phyloP scores from a whole-genome alignment of 768 basidiomycete genomes.

The Kwoniella sp. region DNA sequence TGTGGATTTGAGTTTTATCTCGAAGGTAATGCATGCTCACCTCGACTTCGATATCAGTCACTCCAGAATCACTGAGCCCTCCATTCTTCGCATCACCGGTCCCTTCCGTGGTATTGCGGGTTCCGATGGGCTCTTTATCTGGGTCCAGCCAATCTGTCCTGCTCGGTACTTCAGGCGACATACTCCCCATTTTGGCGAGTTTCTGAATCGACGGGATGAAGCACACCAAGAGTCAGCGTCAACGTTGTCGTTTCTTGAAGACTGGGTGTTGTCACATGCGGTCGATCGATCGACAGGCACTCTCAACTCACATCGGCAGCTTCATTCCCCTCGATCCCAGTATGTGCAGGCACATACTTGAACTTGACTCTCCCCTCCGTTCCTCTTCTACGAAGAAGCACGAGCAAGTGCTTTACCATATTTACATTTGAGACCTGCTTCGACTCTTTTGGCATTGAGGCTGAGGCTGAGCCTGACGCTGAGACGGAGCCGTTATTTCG shows the following conservation, averaged over 20 bases:
- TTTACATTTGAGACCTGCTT: constrained; percentile 71
- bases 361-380: constrained; percentile 60
- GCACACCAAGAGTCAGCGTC: no score
- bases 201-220: constrained; percentile 20
- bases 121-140: constrained; percentile 12
- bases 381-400: constrained; percentile 64
- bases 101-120: neutral
- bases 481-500: constrained; percentile 5
- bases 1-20: no score
- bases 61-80: neutral
- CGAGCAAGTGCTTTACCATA: constrained; percentile 71
- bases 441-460: constrained; percentile 4
- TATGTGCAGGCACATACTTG: constrained; percentile 76
- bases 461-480: no score
- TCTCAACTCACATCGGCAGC: constrained; percentile 66
- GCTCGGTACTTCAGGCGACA: constrained; percentile 32
- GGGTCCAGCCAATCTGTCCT: constrained; percentile 47
- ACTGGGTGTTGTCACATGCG: no score
- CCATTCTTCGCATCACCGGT: neutral
- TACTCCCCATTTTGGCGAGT: constrained; percentile 48
- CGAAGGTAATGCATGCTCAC: no score
- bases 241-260: no score
- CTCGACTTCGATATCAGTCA: constrained; percentile 44
- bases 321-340: constrained; percentile 79
- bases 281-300: no score